Base-by-base conservation (phyloP, 164 flowering plant species). In the Cinnamomum chago region DNA sequence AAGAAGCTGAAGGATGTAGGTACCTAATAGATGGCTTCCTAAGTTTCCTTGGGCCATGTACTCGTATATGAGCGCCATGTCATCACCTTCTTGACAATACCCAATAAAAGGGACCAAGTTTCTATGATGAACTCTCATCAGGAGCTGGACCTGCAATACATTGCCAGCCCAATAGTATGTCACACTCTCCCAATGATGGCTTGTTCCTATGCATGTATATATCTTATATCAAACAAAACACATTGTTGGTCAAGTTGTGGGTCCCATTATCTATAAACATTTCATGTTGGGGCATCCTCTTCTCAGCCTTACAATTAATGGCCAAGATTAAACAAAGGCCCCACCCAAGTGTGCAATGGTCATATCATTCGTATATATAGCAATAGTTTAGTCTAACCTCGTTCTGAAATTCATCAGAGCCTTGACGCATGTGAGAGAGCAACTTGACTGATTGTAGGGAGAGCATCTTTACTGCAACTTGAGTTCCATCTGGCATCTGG, bases 381-480 rank as follows among this genome's bases (percentile, higher is more conserved):
- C 40, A 33, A 33, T 33, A 3, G 2, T 33, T 33, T 33, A 33
- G 40, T 33, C 40, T 33, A 5, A 84, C 90, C 86, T 86, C 90
- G 2, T 84, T 77, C 1, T 60, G 72, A 35, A 88, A 88, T 69
- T 83, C 74, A 22, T 78, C 76, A 25, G 72, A 81, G 1, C 88
- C 89, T 70, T 84, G 84, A 51, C 52, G 22, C 6, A 2, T 33
- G 40, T 33, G 40, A 33, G 40, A 33, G 1, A 33, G 40, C 40
- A 33, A 33, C 40, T 33, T 33, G 40, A 33, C 40, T 17, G 86
- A 83, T 24, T 78, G 71, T 24, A 55, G 67, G 52, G 87, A 85
- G 17, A 87, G 81, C 78, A 87, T 79, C 76, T 89, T 87, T 0
- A 89, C 88, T 15, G 90, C 88, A 50, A 86, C 86, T 62, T 77